phyloP scores from a whole-genome alignment of 495 filamentous ascomycete species.

The Geopyxis carbonaria region DNA sequence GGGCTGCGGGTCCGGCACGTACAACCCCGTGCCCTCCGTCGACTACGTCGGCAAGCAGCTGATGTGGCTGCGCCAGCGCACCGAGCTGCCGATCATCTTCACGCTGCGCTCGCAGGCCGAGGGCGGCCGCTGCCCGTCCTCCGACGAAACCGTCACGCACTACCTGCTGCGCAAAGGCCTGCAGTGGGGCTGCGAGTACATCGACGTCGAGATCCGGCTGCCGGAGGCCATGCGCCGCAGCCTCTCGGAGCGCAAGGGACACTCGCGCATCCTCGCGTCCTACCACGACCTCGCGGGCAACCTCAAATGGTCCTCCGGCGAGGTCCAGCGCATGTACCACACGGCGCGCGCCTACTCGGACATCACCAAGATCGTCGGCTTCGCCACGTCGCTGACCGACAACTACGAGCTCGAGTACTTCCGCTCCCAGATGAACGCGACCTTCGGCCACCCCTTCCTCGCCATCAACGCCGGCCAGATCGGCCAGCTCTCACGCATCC shows the following conservation, averaged over 20 bases:
- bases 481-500: constrained; percentile 60
- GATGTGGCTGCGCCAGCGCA: constrained; percentile 64
- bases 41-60: constrained; percentile 73
- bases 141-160: constrained; percentile 54
- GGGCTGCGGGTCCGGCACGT: constrained; percentile 38
- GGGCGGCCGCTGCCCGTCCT: constrained; percentile 70
- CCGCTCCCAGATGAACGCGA: constrained; percentile 47
- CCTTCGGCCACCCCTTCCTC: constrained; percentile 50
- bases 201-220: constrained; percentile 73
- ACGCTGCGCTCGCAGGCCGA: constrained; percentile 64
- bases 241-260: constrained; percentile 52
- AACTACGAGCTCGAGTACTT: constrained; percentile 83
- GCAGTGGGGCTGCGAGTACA: constrained; percentile 75
- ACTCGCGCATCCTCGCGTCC: constrained; percentile 66
- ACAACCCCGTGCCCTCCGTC: constrained; percentile 49
- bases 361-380: constrained; percentile 76
- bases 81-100: constrained; percentile 72
- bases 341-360: constrained; percentile 58
- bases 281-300: constrained; percentile 72
- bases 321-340: constrained; percentile 49
- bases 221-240: constrained; percentile 52
- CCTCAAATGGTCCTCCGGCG: constrained; percentile 61
- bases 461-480: constrained; percentile 74
- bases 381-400: constrained; percentile 58
- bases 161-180: constrained; percentile 61